Evolutionary conservation across 805 yeast genomes (phyloP).

Genomic region (Sugiyamaella qingdaonensis): DNA sequence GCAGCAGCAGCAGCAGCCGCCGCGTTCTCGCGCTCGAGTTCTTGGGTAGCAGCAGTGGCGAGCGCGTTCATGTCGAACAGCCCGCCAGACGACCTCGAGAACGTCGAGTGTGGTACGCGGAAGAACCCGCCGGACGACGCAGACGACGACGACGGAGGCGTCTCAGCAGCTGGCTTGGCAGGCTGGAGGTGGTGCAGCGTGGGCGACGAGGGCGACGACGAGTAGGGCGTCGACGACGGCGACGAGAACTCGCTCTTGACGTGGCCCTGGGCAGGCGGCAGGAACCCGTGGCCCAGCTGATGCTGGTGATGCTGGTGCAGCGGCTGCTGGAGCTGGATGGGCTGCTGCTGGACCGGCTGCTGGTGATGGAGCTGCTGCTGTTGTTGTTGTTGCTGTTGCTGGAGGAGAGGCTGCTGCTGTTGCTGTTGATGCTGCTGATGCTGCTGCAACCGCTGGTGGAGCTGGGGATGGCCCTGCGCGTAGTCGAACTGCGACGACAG

Average conservation of each 20-base stretch:
- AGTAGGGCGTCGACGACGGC: slow-evolving; percentile 22
- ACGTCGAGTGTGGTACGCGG: slow-evolving; percentile 24
- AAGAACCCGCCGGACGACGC: slow-evolving; percentile 16
- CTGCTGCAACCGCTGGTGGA: neutral
- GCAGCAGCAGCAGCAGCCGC: slow-evolving; percentile 13
- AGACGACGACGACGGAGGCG: slow-evolving; percentile 3
- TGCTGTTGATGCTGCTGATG: slow-evolving; percentile 3
- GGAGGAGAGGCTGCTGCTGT: neutral
- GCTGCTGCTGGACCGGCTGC: slow-evolving; percentile 8
- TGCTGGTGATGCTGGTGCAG: slow-evolving; percentile 15
- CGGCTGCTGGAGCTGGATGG: slow-evolving; percentile 4
- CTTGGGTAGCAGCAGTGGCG: slow-evolving; percentile 44
- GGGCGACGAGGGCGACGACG: slow-evolving; percentile 25
- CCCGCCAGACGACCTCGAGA: slow-evolving; percentile 13
- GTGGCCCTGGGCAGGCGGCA: neutral
- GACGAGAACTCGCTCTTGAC: slow-evolving; percentile 22
- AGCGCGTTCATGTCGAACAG: slow-evolving; percentile 39
- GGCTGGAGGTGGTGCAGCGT: slow-evolving; percentile 18
- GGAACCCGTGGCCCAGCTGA: slow-evolving; percentile 2
- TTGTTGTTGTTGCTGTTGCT: slow-evolving; percentile 16
- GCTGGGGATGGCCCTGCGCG: neutral
- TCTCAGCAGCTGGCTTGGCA: neutral
- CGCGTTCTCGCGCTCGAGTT: slow-evolving; percentile 38
- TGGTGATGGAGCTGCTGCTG: too few relatives aligned
- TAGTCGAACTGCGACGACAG: slow-evolving; percentile 5